phyloP scores from a whole-genome alignment of 2,329 filamentous ascomycete genomes.

The Ascochyta koolunga region DNA sequence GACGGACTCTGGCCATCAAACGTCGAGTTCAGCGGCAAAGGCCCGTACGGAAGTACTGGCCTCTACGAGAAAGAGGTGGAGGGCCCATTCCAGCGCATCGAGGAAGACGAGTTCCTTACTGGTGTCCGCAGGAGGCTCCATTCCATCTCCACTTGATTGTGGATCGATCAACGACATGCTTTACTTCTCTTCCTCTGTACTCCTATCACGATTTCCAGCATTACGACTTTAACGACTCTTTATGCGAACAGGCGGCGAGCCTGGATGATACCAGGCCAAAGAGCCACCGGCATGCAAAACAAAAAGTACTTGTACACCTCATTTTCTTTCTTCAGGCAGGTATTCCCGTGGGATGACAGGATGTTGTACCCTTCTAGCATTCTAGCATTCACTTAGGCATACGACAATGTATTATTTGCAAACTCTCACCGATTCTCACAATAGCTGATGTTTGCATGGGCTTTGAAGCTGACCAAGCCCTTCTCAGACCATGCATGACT shows the following conservation, averaged over 20 bases:
- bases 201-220: slow-evolving; percentile 22
- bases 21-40: slow-evolving; percentile 50
- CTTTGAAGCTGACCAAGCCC: not conserved
- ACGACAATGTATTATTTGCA: slow-evolving; percentile 14
- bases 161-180: slow-evolving; percentile 21
- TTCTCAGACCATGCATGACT: not conserved
- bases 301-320: slow-evolving; percentile 24
- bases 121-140: slow-evolving; percentile 45
- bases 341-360: slow-evolving; percentile 21
- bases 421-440: not conserved
- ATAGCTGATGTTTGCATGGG: not conserved
- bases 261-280: slow-evolving; percentile 44
- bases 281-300: slow-evolving; percentile 30
- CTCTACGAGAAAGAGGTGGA: slow-evolving; percentile 58
- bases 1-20: slow-evolving; percentile 51
- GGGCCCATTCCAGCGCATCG: slow-evolving; percentile 48
- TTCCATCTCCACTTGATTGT: slow-evolving; percentile 45
- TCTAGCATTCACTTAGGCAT: slow-evolving; percentile 22
- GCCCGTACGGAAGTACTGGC: slow-evolving; percentile 57
- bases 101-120: slow-evolving; percentile 47
- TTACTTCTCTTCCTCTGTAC: slow-evolving; percentile 30
- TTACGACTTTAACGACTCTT: slow-evolving; percentile 38
- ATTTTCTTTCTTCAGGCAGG: slow-evolving; percentile 18
- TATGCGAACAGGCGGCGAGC: slow-evolving; percentile 35
- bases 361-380: slow-evolving; percentile 22